phyloP scores from a whole-genome alignment of 495 filamentous ascomycete genomes.

The Letharia columbiana region DNA sequence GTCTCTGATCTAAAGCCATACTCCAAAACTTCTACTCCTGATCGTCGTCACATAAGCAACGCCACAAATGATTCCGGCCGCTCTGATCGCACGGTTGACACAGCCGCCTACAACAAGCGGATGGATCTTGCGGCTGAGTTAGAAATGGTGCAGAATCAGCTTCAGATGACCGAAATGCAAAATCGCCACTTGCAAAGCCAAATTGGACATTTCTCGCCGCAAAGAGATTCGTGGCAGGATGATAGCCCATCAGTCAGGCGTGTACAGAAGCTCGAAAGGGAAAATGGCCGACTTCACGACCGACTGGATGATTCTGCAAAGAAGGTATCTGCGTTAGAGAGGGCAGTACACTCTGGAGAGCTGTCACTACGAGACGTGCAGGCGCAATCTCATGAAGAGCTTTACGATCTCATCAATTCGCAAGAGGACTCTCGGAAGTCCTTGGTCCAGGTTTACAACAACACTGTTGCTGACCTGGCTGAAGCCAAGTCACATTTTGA shows the following conservation, averaged over 20 bases:
- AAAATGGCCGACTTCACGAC: constrained; percentile 85
- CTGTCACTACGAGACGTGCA: constrained; percentile 86
- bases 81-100: constrained; percentile 85
- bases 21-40: constrained; percentile 68
- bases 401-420: constrained; percentile 86
- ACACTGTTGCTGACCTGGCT: constrained; percentile 70
- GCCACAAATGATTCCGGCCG: constrained; percentile 66
- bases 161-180: constrained; percentile 93
- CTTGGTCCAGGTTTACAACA: constrained; percentile 75
- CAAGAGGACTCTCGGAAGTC: constrained; percentile 84
- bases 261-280: constrained; percentile 85
- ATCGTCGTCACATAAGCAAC: constrained; percentile 58
- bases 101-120: constrained; percentile 74
- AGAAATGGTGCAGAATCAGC: constrained; percentile 87
- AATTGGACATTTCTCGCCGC: constrained; percentile 55
- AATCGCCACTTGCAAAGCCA: constrained; percentile 91
- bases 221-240: constrained; percentile 56
- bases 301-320: constrained; percentile 91
- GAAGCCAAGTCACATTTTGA: constrained; percentile 83
- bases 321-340: constrained; percentile 86
- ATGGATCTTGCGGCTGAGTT: constrained; percentile 89
- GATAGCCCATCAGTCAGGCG: constrained; percentile 78
- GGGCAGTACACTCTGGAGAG: constrained; percentile 78
- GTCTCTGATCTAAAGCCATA: constrained; percentile 65
- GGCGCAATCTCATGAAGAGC: constrained; percentile 87